A percentile compares a stretch with the other conserved stretches of the same genome.
phyloP scores from a whole-genome alignment of 139 green algal genomes.

The Micractinium sp. region DNA sequence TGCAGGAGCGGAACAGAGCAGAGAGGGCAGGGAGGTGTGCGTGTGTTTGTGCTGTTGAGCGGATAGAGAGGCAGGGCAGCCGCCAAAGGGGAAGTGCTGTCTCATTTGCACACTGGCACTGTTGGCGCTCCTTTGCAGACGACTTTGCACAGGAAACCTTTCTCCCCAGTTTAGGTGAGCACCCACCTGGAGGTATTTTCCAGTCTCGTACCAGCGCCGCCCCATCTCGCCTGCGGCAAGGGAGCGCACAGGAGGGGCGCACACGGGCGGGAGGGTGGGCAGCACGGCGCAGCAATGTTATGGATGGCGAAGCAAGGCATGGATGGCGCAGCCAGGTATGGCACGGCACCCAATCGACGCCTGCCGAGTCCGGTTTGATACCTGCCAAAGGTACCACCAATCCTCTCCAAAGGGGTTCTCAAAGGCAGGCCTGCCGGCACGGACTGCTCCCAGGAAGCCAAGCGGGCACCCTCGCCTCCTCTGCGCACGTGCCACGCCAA shows the following conservation, averaged over 20 bases:
- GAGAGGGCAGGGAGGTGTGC: not conserved
- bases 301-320: too few relatives aligned
- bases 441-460: too few relatives aligned
- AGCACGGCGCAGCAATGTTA: too few relatives aligned
- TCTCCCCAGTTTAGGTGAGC: conserved; percentile 57
- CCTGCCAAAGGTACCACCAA: too few relatives aligned
- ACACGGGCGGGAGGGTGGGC: not conserved
- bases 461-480: too few relatives aligned
- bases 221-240: conserved; percentile 72
- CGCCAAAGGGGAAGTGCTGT: not conserved
- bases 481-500: too few relatives aligned
- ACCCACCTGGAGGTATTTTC: conserved; percentile 67
- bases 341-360: too few relatives aligned
- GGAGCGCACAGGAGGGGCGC: not conserved
- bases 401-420: too few relatives aligned
- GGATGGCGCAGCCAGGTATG: too few relatives aligned
- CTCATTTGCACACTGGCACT: not conserved
- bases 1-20: not conserved
- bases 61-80: not conserved
- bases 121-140: not conserved
- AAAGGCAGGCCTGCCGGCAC: too few relatives aligned
- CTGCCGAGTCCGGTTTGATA: too few relatives aligned
- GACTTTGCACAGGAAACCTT: too few relatives aligned
- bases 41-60: not conserved
- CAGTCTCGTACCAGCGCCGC: conserved; percentile 79